A percentile compares a stretch with the other conserved stretches of the same genome.
Evolutionary conservation across 495 filamentous ascomycete genomes (phyloP).

Genomic region (Diplogelasinospora grovesii): DNA sequence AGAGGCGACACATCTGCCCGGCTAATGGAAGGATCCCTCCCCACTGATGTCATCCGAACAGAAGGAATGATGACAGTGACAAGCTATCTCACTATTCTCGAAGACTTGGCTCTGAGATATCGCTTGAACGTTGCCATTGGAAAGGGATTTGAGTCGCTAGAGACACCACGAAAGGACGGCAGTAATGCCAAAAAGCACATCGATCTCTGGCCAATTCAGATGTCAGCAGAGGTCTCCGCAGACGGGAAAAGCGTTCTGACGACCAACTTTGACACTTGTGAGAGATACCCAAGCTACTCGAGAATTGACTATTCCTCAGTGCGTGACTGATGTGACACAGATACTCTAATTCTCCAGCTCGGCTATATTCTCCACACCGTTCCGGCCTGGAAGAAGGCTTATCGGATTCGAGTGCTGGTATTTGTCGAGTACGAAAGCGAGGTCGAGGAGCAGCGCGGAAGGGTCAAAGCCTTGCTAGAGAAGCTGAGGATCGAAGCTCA

Average conservation of each 20-base stretch:
- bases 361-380: conserved; percentile 81
- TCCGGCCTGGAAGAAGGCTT: conserved; percentile 72
- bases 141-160: conserved; percentile 71
- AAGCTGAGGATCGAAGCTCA: conserved; percentile 78
- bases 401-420: conserved; percentile 67
- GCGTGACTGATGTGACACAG: conserved; percentile 27
- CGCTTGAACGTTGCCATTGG: conserved; percentile 83
- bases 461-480: conserved; percentile 68
- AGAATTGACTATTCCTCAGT: too few species aligned
- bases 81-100: conserved; percentile 75
- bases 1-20: conserved; percentile 41
- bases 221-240: conserved; percentile 68
- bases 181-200: conserved; percentile 68
- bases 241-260: conserved; percentile 66
- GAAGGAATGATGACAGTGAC: conserved; percentile 58
- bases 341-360: conserved; percentile 80
- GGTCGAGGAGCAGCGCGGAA: conserved; percentile 66
- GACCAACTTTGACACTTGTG: conserved; percentile 84
- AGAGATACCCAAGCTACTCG: conserved; percentile 9
- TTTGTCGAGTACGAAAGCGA: conserved; percentile 89
- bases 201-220: conserved; percentile 82
- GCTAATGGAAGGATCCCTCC: conserved; percentile 44
- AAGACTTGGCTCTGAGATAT: conserved; percentile 70
- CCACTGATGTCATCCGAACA: conserved; percentile 53
- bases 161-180: conserved; percentile 55